Evolutionary conservation across 192 early-diverging fungal species (phyloP).

Genomic region (Coemansia nantahalensis): DNA sequence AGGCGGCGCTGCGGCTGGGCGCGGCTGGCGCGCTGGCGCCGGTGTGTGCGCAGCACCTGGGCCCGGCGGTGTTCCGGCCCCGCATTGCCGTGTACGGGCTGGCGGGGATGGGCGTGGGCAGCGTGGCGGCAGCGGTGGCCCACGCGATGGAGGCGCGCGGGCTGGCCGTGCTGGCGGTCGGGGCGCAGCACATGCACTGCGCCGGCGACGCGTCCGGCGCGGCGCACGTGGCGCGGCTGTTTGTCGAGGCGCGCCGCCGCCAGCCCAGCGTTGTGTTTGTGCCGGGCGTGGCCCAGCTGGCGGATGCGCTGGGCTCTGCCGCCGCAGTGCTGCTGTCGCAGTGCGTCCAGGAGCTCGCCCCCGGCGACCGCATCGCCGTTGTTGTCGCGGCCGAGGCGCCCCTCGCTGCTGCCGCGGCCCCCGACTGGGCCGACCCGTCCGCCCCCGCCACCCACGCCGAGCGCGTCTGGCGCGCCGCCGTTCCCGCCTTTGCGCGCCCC

Average conservation of each 20-base stretch:
- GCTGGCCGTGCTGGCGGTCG: conserved; percentile 58
- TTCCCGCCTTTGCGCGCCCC: conserved; percentile 14
- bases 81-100: conserved; percentile 60
- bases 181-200: conserved; percentile 53
- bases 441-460: conserved; percentile 5
- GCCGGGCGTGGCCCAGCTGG: conserved; percentile 56
- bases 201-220: conserved; percentile 42
- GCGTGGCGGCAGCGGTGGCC: conserved; percentile 56
- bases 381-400: conserved; percentile 56
- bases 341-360: conserved; percentile 50
- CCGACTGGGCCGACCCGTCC: neutral
- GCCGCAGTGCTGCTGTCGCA: conserved; percentile 52
- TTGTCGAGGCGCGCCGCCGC: conserved; percentile 61
- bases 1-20: conserved; percentile 29
- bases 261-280: conserved; percentile 60
- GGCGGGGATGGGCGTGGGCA: conserved; percentile 59
- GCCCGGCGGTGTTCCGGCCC: conserved; percentile 47
- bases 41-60: neutral
- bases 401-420: conserved; percentile 10
- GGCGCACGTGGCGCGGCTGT: conserved; percentile 54
- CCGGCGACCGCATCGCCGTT: conserved; percentile 55
- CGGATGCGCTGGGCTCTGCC: conserved; percentile 47
- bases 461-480: conserved; percentile 7
- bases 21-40: neutral
- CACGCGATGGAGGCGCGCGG: conserved; percentile 59